phyloP scores from a whole-genome alignment of 169 alveolate species.

The Besnoitia besnoiti region DNA sequence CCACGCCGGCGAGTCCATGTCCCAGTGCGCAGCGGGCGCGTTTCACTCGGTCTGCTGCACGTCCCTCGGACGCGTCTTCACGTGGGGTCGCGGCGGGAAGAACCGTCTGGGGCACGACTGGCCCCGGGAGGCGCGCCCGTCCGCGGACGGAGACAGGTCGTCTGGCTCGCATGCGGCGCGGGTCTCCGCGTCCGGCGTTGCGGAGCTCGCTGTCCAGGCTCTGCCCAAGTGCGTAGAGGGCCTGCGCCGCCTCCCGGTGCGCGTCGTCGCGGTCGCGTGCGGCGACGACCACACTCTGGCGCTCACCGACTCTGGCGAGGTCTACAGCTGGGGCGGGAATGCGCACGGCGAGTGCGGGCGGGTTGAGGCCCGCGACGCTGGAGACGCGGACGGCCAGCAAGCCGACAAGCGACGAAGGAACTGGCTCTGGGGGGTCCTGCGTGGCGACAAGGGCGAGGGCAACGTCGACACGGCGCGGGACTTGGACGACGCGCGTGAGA shows the following conservation, averaged over 20 bases:
- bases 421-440: background rate
- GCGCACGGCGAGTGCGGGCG: conserved; percentile 67
- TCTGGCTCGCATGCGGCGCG: background rate
- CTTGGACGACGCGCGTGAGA: background rate
- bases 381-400: background rate
- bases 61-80: conserved; percentile 55
- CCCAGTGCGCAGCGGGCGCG: conserved; percentile 44
- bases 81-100: conserved; percentile 63
- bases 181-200: background rate
- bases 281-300: conserved; percentile 81
- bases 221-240: conserved; percentile 33
- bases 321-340: conserved; percentile 78
- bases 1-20: conserved; percentile 27
- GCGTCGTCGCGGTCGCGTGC: conserved; percentile 51
- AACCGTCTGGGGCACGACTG: conserved; percentile 32
- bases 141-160: background rate
- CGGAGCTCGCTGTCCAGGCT: background rate
- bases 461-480: background rate
- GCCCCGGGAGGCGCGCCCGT: conserved; percentile 1
- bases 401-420: too few relatives aligned
- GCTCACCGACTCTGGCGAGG: conserved; percentile 70
- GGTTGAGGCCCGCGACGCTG: background rate
- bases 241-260: conserved; percentile 41
- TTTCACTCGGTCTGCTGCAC: conserved; percentile 59
- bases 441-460: conserved; percentile 18